Conservation (phyloP, 441 rosid species). For the Iberis amara region DNA sequence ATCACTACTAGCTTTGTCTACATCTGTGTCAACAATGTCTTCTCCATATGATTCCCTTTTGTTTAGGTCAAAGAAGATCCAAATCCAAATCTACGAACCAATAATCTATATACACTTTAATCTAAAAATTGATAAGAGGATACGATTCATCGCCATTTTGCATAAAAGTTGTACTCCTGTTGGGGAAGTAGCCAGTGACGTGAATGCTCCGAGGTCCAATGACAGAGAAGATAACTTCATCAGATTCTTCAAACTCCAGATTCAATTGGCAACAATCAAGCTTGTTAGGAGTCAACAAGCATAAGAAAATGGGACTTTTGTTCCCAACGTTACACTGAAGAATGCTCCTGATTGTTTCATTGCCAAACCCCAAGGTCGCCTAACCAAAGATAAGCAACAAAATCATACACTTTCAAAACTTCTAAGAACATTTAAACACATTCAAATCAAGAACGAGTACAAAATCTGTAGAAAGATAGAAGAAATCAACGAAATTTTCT, state of each 20-base stretch:
- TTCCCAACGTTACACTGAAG: slow-evolving; percentile 69
- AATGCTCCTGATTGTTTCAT: slow-evolving; percentile 34
- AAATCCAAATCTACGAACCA: slow-evolving; percentile 1
- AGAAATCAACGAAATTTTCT: neutral
- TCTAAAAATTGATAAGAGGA: slow-evolving; percentile 31
- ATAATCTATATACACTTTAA: neutral
- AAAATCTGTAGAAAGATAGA: neutral
- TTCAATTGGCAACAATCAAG: slow-evolving; percentile 52
- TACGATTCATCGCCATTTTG: slow-evolving; percentile 49
- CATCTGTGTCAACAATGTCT: slow-evolving; percentile 61
- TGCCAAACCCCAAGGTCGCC: slow-evolving; percentile 67
- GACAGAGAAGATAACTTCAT: slow-evolving; percentile 66
- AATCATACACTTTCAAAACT: neutral
- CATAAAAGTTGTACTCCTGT: slow-evolving; percentile 9
- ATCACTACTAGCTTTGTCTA: slow-evolving; percentile 52
- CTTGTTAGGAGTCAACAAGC: slow-evolving; percentile 49
- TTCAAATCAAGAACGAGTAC: neutral
- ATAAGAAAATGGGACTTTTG: slow-evolving; percentile 53
- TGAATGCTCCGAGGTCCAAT: slow-evolving; percentile 69
- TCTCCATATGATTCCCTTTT: slow-evolving; percentile 74
- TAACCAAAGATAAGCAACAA: slow-evolving; percentile 18
- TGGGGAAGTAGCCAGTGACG: slow-evolving; percentile 60
- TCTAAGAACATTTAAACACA: neutral
- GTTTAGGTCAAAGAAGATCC: slow-evolving; percentile 30
- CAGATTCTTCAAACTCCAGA: slow-evolving; percentile 64